Evolutionary conservation across 2,329 filamentous ascomycete species (phyloP).

Genomic region (Thelonectria rubi): DNA sequence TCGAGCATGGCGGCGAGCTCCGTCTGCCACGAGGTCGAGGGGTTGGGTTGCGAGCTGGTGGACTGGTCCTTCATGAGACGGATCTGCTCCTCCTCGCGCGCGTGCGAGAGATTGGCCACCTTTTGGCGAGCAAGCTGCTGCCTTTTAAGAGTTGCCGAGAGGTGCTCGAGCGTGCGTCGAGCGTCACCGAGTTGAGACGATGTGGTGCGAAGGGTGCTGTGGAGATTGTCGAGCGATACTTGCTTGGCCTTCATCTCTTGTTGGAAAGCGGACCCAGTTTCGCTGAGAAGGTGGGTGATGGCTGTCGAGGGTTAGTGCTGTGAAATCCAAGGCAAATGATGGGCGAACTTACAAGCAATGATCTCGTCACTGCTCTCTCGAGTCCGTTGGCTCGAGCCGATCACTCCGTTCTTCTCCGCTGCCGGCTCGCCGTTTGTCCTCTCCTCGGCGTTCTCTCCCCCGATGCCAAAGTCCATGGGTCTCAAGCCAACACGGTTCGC

Average conservation of each 20-base stretch:
- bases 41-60: slow-evolving; percentile 54
- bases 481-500: slow-evolving; percentile 88
- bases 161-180: slow-evolving; percentile 74
- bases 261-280: slow-evolving; percentile 82
- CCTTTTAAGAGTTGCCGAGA: slow-evolving; percentile 72
- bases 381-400: slow-evolving; percentile 63
- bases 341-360: slow-evolving; percentile 71
- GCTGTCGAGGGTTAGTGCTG: slow-evolving; percentile 54
- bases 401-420: slow-evolving; percentile 54
- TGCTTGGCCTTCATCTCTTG: slow-evolving; percentile 86
- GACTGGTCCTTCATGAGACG: slow-evolving; percentile 55
- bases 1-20: slow-evolving; percentile 60
- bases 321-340: background rate
- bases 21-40: slow-evolving; percentile 61
- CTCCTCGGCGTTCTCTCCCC: slow-evolving; percentile 66
- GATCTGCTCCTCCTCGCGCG: slow-evolving; percentile 74
- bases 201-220: slow-evolving; percentile 80
- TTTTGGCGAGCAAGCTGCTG: slow-evolving; percentile 74
- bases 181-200: slow-evolving; percentile 82
- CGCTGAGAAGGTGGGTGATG: slow-evolving; percentile 82
- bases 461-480: slow-evolving; percentile 94
- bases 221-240: slow-evolving; percentile 81
- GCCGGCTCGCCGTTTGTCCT: slow-evolving; percentile 54
- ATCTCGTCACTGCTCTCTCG: slow-evolving; percentile 82
- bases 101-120: slow-evolving; percentile 79